phyloP scores from a whole-genome alignment of 257 asterid genomes.

The Capsicum baccatum region DNA sequence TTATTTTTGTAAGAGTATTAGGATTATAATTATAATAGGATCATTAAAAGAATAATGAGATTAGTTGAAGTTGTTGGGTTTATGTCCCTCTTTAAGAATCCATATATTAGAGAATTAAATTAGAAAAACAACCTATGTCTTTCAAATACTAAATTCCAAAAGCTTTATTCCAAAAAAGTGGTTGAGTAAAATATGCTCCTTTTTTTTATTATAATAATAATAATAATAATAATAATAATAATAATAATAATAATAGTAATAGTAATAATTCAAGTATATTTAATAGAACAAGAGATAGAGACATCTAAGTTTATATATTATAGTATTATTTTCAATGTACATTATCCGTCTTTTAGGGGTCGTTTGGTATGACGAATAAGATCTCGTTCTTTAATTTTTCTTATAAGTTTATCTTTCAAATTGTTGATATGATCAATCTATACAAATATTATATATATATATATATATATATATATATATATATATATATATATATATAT shows the following conservation, averaged over 20 bases:
- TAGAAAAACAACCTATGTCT: constrained; percentile 30
- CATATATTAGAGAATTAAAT: constrained; percentile 26
- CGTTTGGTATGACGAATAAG: not conserved
- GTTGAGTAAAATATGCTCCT: constrained; percentile 33
- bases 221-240: no score
- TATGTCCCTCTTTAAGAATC: constrained; percentile 20
- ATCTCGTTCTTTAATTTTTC: no score
- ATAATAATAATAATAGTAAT: no score
- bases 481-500: no score
- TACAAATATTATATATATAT: no score
- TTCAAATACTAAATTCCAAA: constrained; percentile 37
- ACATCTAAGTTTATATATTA: not conserved
- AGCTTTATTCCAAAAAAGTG: constrained; percentile 41
- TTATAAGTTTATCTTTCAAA: no score
- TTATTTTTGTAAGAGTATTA: not conserved
- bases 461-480: no score
- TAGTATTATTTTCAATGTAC: not conserved
- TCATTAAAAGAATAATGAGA: constrained; percentile 16
- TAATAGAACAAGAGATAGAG: not conserved
- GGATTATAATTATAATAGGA: not conserved
- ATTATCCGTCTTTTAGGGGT: not conserved
- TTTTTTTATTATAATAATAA: not conserved
- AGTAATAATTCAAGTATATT: not conserved
- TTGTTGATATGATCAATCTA: no score
- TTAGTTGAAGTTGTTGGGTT: constrained; percentile 32